Evolutionary conservation across 1,284 basidiomycete species (phyloP), one percentile per base, ranked within the genome.

Genomic region (Moniliella sp.): DNA sequence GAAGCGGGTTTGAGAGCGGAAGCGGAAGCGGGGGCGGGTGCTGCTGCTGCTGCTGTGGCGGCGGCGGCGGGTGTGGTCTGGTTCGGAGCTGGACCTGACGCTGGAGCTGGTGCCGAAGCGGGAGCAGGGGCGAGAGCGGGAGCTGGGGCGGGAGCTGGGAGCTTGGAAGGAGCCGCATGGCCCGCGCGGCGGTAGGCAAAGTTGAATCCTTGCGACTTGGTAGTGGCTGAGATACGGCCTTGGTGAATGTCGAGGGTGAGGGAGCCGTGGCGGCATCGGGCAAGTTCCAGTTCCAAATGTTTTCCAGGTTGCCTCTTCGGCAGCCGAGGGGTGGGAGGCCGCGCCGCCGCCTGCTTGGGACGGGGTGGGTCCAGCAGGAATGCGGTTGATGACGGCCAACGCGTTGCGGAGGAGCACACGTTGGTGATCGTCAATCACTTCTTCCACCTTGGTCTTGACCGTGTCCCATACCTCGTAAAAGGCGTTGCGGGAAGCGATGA

Each of bases 271-370:
- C 76, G 5, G 86, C 88, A 54, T 97, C 88, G 37, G 86, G 64
- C 32, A 91, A 64, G 52, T 88, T 84, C 84, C 84, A 94, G 62
- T 94, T 84, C 88, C 88, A 97, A 51, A 78, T 83, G 61, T 52
- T 55, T 52, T 54, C 44, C 43, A 48, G 7, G 45, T 45, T 8
- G 45, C 43, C 84, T 94, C 64, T 83, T 94, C 88, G 25, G 70
- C 72, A 10, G 67, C 65, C 3, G 70, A 67, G 11, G 51, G 52
- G 0, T 63, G 60, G 3, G 64, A 52, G 25, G 73, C 69, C 1
- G 70, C 42, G 3, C 40, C 59, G 3, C n/a, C n/a, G n/a, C n/a
- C n/a, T n/a, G n/a, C n/a, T n/a, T n/a, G n/a, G n/a, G n/a, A n/a
- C n/a, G n/a, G n/a, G n/a, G n/a, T n/a, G n/a, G n/a, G n/a, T n/a